phyloP scores from a whole-genome alignment of 768 basidiomycete genomes.

The Suillus decipiens region DNA sequence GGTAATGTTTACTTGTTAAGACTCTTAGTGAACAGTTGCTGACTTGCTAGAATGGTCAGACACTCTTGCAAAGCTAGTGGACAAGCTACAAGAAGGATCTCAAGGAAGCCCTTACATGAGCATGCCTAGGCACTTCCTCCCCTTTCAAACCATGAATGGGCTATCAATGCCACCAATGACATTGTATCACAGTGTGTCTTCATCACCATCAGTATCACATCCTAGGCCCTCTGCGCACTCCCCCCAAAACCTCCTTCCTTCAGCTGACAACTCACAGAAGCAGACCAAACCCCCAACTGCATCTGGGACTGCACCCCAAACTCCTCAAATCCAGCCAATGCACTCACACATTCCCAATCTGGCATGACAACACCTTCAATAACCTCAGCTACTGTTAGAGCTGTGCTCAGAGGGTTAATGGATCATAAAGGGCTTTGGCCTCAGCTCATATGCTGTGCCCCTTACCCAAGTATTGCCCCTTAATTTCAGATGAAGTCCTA shows the following conservation, averaged over 20 bases:
- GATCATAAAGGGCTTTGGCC: no score
- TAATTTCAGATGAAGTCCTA: no score
- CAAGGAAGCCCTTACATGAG: constrained; percentile 24
- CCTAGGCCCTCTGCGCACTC: constrained; percentile 43
- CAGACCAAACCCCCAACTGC: constrained; percentile 59
- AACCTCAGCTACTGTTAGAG: no score
- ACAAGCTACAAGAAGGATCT: constrained; percentile 36
- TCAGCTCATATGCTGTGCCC: no score
- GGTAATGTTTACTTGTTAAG: constrained; percentile 49
- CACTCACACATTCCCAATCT: constrained; percentile 41
- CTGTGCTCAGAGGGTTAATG: no score
- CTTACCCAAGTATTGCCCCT: no score
- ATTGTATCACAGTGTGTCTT: constrained; percentile 46
- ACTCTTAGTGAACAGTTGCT: constrained; percentile 26
- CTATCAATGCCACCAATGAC: constrained; percentile 37
- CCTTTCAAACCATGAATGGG: constrained; percentile 21
- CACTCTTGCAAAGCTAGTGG: constrained; percentile 42
- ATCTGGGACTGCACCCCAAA: constrained; percentile 38
- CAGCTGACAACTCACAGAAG: constrained; percentile 61
- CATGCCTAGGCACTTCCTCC: neutral
- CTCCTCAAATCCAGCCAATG: constrained; percentile 31
- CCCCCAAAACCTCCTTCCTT: constrained; percentile 49
- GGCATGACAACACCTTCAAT: constrained; percentile 51
- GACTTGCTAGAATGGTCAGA: constrained; percentile 36
- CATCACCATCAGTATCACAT: constrained; percentile 47